A percentile compares a stretch with the other conserved stretches of the same genome.
These are phyloP conservation scores for Luvunga scandens DNA, from an alignment of 345 rosid species.

Conservation along the genomic window DNA sequence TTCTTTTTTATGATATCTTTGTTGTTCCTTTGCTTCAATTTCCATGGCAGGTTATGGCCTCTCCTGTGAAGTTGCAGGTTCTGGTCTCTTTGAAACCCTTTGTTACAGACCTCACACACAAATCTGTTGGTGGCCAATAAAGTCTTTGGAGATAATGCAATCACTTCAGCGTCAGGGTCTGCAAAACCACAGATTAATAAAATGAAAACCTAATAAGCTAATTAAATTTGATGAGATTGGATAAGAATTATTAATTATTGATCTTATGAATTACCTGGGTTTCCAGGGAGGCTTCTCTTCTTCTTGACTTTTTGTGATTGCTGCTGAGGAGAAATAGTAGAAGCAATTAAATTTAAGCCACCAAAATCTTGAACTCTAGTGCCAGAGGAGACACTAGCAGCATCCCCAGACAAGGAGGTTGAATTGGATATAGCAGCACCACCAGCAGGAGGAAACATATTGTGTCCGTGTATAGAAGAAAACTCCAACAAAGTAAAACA, in stretches of 20 bases:
- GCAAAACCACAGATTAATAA: not conserved
- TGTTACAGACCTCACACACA: constrained; percentile 92
- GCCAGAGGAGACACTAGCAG: constrained; percentile 64
- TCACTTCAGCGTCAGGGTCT: constrained; percentile 95
- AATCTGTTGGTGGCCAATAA: constrained; percentile 85
- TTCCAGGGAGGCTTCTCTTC: constrained; percentile 87
- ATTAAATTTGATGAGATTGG: constrained; percentile 1
- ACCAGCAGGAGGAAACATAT: not conserved
- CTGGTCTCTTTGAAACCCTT: constrained; percentile 95
- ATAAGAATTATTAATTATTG: too few relatives aligned
- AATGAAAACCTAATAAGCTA: not conserved
- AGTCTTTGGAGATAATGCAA: constrained; percentile 82
- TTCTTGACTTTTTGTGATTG: constrained; percentile 55
- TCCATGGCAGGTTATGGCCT: constrained; percentile 98
- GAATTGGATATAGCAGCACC: constrained; percentile 55
- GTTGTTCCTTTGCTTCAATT: constrained; percentile 70
- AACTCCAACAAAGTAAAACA: constrained; percentile 46
- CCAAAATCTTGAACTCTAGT: constrained; percentile 50
- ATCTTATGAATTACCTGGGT: constrained; percentile 52
- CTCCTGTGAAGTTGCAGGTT: constrained; percentile 93
- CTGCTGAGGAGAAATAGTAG: constrained; percentile 36
- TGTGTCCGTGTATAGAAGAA: constrained; percentile 39
- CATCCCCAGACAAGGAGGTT: constrained; percentile 62
- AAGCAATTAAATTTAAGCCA: constrained; percentile 36
- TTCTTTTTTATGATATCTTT: constrained; percentile 51